Percentiles rank a stretch among this genome's conserved stretches.
Conservation (phyloP, 1,284 basidiomycete species). For the Ceratobasidium sp. region DNA sequence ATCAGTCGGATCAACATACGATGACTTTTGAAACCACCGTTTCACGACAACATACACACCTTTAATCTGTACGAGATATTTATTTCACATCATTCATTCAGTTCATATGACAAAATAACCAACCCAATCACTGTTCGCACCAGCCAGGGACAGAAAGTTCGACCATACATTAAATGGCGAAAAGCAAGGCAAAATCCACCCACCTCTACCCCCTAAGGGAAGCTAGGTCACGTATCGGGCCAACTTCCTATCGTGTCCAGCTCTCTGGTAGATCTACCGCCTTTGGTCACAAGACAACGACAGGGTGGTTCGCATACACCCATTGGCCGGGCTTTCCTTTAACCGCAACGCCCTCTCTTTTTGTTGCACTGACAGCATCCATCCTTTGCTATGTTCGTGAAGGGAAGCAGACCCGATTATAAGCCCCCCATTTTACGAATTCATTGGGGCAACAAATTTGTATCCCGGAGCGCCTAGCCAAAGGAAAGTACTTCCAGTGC, state of each 20-base stretch:
- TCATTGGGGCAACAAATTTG: conserved; percentile 66
- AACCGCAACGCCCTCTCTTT: background rate
- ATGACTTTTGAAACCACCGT: background rate
- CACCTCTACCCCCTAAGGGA: background rate
- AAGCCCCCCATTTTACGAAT: conserved; percentile 61
- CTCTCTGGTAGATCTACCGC: background rate
- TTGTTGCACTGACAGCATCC: too few relatives aligned
- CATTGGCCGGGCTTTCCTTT: background rate
- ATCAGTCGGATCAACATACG: background rate
- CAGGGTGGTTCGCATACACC: background rate
- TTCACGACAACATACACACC: background rate
- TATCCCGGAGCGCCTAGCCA: conserved; percentile 69
- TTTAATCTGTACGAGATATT: background rate
- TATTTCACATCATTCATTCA: background rate
- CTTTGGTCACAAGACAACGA: background rate
- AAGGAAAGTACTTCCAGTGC: conserved; percentile 73
- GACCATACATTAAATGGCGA: background rate
- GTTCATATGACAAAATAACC: background rate
- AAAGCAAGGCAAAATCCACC: background rate
- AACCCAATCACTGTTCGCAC: background rate
- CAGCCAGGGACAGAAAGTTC: background rate
- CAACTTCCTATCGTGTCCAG: background rate
- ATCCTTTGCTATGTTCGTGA: too few relatives aligned
- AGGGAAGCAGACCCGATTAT: too few relatives aligned
- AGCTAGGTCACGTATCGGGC: background rate